These are phyloP conservation scores for Colletotrichum melonis DNA, from an alignment of 2,329 filamentous ascomycete genomes.

Conservation along the genomic window DNA sequence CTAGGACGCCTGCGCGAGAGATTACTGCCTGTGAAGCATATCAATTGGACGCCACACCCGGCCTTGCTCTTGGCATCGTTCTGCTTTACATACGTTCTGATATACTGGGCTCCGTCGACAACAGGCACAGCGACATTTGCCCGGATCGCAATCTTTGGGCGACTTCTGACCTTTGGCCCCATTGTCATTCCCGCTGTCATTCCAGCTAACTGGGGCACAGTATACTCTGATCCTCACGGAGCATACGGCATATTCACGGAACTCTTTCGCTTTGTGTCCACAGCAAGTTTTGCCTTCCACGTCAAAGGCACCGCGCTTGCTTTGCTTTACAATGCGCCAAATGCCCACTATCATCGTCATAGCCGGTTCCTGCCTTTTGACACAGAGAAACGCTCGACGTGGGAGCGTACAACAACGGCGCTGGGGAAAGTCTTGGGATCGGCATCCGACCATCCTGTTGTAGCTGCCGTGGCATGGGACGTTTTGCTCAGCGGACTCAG, in stretches of 20 bases:
- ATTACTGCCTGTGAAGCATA: slow-evolving; percentile 53
- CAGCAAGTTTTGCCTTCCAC: slow-evolving; percentile 57
- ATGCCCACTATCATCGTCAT: slow-evolving; percentile 60
- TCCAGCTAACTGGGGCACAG: slow-evolving; percentile 60
- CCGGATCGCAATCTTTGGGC: slow-evolving; percentile 44
- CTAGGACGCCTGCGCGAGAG: slow-evolving; percentile 43
- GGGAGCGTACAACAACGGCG: slow-evolving; percentile 58
- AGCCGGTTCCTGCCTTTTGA: slow-evolving; percentile 59
- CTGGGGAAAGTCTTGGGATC: slow-evolving; percentile 59
- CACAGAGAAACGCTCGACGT: slow-evolving; percentile 53
- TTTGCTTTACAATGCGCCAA: slow-evolving; percentile 59
- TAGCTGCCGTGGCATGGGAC: slow-evolving; percentile 68
- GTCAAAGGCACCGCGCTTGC: slow-evolving; percentile 54
- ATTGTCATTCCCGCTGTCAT: slow-evolving; percentile 58
- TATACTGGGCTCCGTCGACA: slow-evolving; percentile 52
- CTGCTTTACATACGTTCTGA: slow-evolving; percentile 47
- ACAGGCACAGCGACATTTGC: slow-evolving; percentile 54
- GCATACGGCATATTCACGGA: slow-evolving; percentile 54
- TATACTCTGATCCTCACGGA: slow-evolving; percentile 52
- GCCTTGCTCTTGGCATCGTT: slow-evolving; percentile 48
- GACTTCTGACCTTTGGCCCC: slow-evolving; percentile 57
- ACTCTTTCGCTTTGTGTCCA: slow-evolving; percentile 60
- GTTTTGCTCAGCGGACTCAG: slow-evolving; percentile 65
- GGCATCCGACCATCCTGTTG: slow-evolving; percentile 66
- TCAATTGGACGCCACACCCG: slow-evolving; percentile 55